Evolutionary conservation across 2,329 filamentous ascomycete species (phyloP), one percentile per base, ranked within the genome.

Genomic region (Mollisiaceae sp.): DNA sequence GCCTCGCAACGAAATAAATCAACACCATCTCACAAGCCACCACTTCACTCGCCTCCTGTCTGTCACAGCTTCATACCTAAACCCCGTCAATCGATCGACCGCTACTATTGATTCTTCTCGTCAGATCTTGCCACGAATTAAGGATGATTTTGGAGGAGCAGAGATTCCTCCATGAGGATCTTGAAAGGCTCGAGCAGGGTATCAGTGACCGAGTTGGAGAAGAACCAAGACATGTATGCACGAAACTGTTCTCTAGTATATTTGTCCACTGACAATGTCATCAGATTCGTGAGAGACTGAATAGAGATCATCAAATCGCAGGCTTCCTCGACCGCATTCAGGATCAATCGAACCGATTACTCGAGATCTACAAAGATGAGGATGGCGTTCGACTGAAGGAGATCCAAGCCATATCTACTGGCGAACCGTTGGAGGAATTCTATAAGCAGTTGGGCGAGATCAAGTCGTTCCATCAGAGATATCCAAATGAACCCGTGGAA

Each of bases 171-270:
- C 94, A 97, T 74, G 95, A 99, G 86, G 95, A 99, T 80, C 82
- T 99, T 59, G 95, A 99, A 84, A 90, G 95, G 69, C 86, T 99
- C 66, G 95, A 99, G 80, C 93, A 97, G 78, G 95, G 92, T 62
- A 91, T 97, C 74, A 91, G 92, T 62, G 94, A 98, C 80, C 91
- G 94, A 75, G 87, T 96, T 67, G 85, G 89, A 68, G 93, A 97
- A 71, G 93, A 98, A 70, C 94, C 94, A 55, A 92, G 91, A 79
- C 91, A 94, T 78, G 92, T 94, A 82, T 78, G 89, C 39, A 20
- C 4, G 50, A 32, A 32, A 20, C 32, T 36, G 35, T 35, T 14
- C 18, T 14, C 15, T 39, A 20, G 1, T 38, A 35, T 54, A 15
- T 9, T 38, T 20, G 11, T 24, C n/a, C 74, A 63, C 65, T 65